Conservation (phyloP, 805 yeast species). For the Saturnispora gosingensis region DNA sequence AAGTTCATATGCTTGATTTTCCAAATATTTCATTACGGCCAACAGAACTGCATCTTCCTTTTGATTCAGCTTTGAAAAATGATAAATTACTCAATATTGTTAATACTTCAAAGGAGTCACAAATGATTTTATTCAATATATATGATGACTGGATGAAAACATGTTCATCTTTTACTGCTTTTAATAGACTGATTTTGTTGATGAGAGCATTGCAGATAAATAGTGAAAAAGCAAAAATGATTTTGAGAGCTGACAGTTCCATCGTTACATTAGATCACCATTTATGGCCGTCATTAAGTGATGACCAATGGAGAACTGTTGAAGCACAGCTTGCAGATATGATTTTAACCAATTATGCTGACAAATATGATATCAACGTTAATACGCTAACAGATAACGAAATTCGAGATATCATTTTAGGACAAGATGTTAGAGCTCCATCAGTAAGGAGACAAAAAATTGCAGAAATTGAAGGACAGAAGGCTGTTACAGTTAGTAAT, state of each 20-base stretch:
- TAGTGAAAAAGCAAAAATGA: slow-evolving; percentile 64
- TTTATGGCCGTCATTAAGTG: slow-evolving; percentile 84
- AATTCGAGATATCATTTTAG: slow-evolving; percentile 86
- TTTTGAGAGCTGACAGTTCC: slow-evolving; percentile 66
- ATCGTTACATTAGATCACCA: slow-evolving; percentile 68
- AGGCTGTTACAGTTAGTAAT: slow-evolving; percentile 27
- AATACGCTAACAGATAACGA: slow-evolving; percentile 87
- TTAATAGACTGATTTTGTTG: slow-evolving; percentile 76
- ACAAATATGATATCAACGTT: slow-evolving; percentile 76
- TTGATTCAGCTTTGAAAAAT: slow-evolving; percentile 74
- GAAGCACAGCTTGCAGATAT: slow-evolving; percentile 84
- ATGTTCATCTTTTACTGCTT: slow-evolving; percentile 86
- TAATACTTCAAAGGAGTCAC: slow-evolving; percentile 81
- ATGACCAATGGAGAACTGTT: slow-evolving; percentile 86
- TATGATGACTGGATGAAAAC: slow-evolving; percentile 90
- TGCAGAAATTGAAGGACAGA: slow-evolving; percentile 58
- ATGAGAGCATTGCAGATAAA: slow-evolving; percentile 74
- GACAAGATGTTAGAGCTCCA: slow-evolving; percentile 89
- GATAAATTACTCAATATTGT: slow-evolving; percentile 74
- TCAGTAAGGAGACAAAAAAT: slow-evolving; percentile 78
- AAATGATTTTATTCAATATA: slow-evolving; percentile 81
- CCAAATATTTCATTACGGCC: slow-evolving; percentile 86
- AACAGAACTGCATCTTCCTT: slow-evolving; percentile 83
- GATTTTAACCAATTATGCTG: slow-evolving; percentile 76
- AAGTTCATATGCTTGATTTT: slow-evolving; percentile 94